Percentiles rank a stretch among this genome's conserved stretches.
These are phyloP conservation scores for Pleurotus tuoliensis DNA, from an alignment of 768 basidiomycete genomes.

Conservation along the genomic window DNA sequence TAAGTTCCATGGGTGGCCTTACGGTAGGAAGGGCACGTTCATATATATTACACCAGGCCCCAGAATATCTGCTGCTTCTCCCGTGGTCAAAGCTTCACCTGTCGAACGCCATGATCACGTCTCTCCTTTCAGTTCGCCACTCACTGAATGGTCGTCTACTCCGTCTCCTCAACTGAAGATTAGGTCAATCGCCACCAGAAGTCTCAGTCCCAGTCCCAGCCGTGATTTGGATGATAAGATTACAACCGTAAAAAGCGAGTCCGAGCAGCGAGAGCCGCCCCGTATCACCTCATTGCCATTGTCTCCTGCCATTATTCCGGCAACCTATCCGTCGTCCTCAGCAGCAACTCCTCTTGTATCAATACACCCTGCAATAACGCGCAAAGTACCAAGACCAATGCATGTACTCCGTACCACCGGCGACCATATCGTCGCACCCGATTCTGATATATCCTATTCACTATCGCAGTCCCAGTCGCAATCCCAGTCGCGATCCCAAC, in stretches of 20 bases:
- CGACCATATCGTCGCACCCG: constrained; percentile 3
- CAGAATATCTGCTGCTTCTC: neutral
- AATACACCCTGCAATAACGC: neutral
- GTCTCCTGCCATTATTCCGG: neutral
- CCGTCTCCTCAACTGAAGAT: neutral
- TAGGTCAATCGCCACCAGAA: neutral
- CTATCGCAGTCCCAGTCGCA: constrained; percentile 23
- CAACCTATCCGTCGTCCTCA: neutral
- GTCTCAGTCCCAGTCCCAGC: neutral
- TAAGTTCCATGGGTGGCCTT: too few species aligned
- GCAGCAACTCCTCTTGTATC: neutral
- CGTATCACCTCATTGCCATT: neutral
- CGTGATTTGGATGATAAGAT: neutral
- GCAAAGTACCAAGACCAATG: constrained; percentile 1
- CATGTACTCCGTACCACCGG: neutral
- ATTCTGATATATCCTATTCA: constrained; percentile 6
- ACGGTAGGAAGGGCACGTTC: too few species aligned
- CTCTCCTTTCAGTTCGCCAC: neutral
- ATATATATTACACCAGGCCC: neutral
- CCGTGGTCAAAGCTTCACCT: neutral
- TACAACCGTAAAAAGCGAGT: neutral
- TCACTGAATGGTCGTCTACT: neutral
- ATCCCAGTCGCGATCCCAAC: constrained; percentile 34
- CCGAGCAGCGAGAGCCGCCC: neutral
- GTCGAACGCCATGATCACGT: too few species aligned